Percentiles rank a stretch among this genome's conserved stretches.
Evolutionary conservation across 805 yeast genomes (phyloP).

Genomic region (Debaryomyces prosopidis): DNA sequence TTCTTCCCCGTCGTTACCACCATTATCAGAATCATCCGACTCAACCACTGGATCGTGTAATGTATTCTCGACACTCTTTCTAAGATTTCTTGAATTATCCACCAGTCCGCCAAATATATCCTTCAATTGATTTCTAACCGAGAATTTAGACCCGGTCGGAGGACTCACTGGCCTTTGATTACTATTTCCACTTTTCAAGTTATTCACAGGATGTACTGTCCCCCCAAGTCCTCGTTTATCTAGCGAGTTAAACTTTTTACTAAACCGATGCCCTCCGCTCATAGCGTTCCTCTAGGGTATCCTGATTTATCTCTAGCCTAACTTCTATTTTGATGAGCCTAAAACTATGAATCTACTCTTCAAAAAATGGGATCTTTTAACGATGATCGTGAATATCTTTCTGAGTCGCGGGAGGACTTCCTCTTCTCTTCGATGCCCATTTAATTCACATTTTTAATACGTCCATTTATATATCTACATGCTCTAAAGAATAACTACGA

Average conservation of each 20-base stretch:
- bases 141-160: not conserved
- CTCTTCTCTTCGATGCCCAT: too few species aligned
- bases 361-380: too few species aligned
- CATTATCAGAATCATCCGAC: not conserved
- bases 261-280: constrained; percentile 4
- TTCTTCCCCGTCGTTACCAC: not conserved
- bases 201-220: constrained; percentile 4
- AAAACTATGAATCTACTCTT: too few species aligned
- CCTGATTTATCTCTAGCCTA: not conserved
- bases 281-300: constrained; percentile 3
- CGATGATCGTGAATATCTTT: too few species aligned
- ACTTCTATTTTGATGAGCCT: too few species aligned
- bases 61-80: not conserved
- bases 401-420: too few species aligned
- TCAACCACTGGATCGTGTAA: not conserved
- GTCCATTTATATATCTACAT: too few species aligned
- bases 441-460: too few species aligned
- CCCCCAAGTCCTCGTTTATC: constrained; percentile 4
- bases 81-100: not conserved
- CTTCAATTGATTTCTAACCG: not conserved
- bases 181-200: not conserved
- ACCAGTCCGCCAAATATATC: not conserved
- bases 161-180: not conserved
- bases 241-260: constrained; percentile 7
- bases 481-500: too few species aligned